Percentiles rank a stretch among this genome's conserved stretches.
Evolutionary conservation across 1,139 yeast genomes (phyloP).

Genomic region (Sporopachydermia cereana): DNA sequence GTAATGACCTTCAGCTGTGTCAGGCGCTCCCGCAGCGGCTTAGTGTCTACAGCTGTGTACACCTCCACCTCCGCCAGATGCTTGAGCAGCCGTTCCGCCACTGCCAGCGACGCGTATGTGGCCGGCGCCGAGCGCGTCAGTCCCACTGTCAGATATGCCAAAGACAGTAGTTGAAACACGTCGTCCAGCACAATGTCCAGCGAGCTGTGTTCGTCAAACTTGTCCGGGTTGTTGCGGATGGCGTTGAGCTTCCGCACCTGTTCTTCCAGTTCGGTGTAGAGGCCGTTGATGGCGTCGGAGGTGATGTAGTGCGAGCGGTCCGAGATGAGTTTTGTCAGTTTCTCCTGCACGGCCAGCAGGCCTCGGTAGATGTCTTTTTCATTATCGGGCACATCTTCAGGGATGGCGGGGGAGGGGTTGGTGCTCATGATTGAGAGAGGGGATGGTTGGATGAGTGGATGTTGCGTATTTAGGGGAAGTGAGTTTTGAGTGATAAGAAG

Average conservation of each 20-base stretch:
- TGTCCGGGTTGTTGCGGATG: slow-evolving; percentile 19
- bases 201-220: slow-evolving; percentile 16
- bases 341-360: not conserved
- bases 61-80: slow-evolving; percentile 74
- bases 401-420: not conserved
- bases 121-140: slow-evolving; percentile 85
- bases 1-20: slow-evolving; percentile 57
- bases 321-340: not conserved
- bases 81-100: slow-evolving; percentile 70
- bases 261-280: slow-evolving; percentile 29
- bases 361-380: not conserved
- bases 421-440: not conserved
- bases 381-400: not conserved
- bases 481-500: too few species aligned
- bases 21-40: slow-evolving; percentile 62
- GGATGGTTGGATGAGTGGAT: not conserved
- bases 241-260: slow-evolving; percentile 21
- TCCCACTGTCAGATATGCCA: slow-evolving; percentile 87
- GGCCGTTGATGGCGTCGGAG: slow-evolving; percentile 37
- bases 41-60: slow-evolving; percentile 72
- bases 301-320: slow-evolving; percentile 26
- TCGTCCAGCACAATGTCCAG: slow-evolving; percentile 78
- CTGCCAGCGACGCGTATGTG: slow-evolving; percentile 76
- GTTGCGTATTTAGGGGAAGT: not conserved
- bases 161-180: slow-evolving; percentile 71